A percentile compares a stretch with the other conserved stretches of the same genome.
Conservation (phyloP, 805 yeast species). For the Candida stauntonica region DNA sequence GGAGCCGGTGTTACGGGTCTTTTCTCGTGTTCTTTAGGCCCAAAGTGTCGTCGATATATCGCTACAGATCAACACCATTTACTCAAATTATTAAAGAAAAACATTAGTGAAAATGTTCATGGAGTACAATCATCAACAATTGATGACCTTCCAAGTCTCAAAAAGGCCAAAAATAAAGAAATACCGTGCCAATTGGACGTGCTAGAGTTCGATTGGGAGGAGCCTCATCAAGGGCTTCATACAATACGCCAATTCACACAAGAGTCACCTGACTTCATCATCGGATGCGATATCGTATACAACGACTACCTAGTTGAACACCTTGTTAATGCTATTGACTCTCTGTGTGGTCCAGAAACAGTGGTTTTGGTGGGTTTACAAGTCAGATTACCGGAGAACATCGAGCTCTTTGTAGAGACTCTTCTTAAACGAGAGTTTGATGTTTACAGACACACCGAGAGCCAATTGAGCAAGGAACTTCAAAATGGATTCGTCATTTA, state of each 20-base stretch:
- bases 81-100: slow-evolving; percentile 43
- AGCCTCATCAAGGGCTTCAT: slow-evolving; percentile 32
- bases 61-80: slow-evolving; percentile 59
- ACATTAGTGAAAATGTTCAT: slow-evolving; percentile 39
- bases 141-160: slow-evolving; percentile 3
- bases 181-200: slow-evolving; percentile 34
- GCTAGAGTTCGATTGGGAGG: slow-evolving; percentile 61
- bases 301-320: slow-evolving; percentile 53
- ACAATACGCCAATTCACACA: slow-evolving; percentile 18
- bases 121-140: slow-evolving; percentile 26
- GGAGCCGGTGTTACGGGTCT: slow-evolving; percentile 63
- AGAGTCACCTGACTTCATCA: slow-evolving; percentile 39
- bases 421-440: slow-evolving; percentile 31
- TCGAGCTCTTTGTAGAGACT: slow-evolving; percentile 41
- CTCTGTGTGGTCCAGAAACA: slow-evolving; percentile 32
- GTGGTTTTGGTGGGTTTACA: slow-evolving; percentile 46
- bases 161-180: slow-evolving; percentile 3
- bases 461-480: slow-evolving; percentile 30
- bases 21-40: slow-evolving; percentile 38
- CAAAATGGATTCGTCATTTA: slow-evolving; percentile 44
- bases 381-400: slow-evolving; percentile 46
- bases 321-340: slow-evolving; percentile 40
- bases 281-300: slow-evolving; percentile 66
- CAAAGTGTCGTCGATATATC: slow-evolving; percentile 35
- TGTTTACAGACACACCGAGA: slow-evolving; percentile 33